Conservation (phyloP, 768 basidiomycete species). For the Leccinellum rugosiceps region DNA sequence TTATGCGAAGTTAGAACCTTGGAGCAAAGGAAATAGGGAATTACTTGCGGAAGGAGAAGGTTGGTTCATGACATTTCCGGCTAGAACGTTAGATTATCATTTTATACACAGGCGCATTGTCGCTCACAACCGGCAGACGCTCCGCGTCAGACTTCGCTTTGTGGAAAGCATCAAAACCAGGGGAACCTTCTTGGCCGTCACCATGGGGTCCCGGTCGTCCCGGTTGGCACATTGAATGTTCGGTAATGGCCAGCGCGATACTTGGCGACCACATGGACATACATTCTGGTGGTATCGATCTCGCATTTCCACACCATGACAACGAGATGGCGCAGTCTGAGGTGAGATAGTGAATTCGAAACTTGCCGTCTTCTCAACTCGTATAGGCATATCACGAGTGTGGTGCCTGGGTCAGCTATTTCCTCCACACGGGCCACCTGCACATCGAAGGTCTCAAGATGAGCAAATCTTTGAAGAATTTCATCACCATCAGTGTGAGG, state of each 20-base stretch:
- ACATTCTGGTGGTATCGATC: constrained; percentile 94
- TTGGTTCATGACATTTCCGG: constrained; percentile 24
- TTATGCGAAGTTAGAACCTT: constrained; percentile 94
- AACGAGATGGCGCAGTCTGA: constrained; percentile 98
- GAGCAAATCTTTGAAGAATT: constrained; percentile 99
- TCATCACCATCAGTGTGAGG: constrained; percentile 91
- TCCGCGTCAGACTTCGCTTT: constrained; percentile 93
- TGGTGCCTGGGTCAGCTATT: constrained; percentile 95
- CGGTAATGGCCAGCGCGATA: constrained; percentile 93
- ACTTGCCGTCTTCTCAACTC: constrained; percentile 7
- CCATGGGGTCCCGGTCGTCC: constrained; percentile 93
- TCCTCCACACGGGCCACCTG: constrained; percentile 96
- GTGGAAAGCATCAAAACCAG: constrained; percentile 96
- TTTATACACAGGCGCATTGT: constrained; percentile 49
- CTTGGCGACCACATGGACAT: constrained; percentile 75
- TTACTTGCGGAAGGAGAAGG: constrained; percentile 93
- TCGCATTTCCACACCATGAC: constrained; percentile 99
- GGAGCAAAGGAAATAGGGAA: constrained; percentile 92
- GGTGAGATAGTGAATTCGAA: constrained; percentile 40
- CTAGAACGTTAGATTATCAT: background rate
- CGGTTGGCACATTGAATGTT: constrained; percentile 99
- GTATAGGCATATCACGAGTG: constrained; percentile 89
- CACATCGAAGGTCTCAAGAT: constrained; percentile 99
- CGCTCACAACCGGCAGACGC: constrained; percentile 58
- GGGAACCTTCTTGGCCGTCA: constrained; percentile 95